Percentiles rank a stretch among this genome's conserved stretches.
Evolutionary conservation across 352 stramenopile genomes (phyloP).

Genomic region (Phytophthora boehmeriae): DNA sequence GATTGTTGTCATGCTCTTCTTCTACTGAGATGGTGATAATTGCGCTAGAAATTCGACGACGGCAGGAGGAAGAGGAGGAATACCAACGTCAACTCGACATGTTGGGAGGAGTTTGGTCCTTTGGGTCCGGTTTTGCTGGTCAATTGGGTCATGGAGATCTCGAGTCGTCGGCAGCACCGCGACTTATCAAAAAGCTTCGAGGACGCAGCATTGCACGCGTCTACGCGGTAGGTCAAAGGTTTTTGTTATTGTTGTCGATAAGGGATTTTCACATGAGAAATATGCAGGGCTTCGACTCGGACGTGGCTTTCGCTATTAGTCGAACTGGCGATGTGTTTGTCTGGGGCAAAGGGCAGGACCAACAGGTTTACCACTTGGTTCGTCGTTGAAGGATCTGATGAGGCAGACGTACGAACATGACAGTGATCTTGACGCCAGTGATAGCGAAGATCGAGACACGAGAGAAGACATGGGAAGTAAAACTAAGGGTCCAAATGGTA

Average conservation of each 20-base stretch:
- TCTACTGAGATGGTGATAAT: not conserved
- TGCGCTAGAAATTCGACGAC: conserved; percentile 54
- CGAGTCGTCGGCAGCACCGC: conserved; percentile 55
- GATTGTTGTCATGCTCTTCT: not conserved
- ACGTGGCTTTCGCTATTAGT: conserved; percentile 75
- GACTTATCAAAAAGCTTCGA: conserved; percentile 73
- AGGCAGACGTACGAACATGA: conserved; percentile 55
- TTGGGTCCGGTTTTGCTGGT: conserved; percentile 71
- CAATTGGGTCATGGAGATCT: conserved; percentile 79
- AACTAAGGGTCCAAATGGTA: not conserved
- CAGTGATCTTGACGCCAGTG: conserved; percentile 55
- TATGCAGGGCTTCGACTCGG: conserved; percentile 78
- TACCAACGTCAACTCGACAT: conserved; percentile 81
- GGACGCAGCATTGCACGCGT: conserved; percentile 73
- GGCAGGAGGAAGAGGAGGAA: conserved; percentile 65
- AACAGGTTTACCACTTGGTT: conserved; percentile 48
- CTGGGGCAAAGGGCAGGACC: conserved; percentile 75
- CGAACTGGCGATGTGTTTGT: conserved; percentile 79
- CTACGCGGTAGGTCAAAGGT: conserved; percentile 54
- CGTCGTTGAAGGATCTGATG: conserved; percentile 37
- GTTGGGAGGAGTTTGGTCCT: conserved; percentile 84
- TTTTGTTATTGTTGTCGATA: conserved; percentile 1
- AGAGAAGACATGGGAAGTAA: not conserved
- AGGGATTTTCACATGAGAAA: not conserved
- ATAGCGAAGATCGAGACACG: conserved; percentile 36